Evolutionary conservation across 306 rosid genomes (phyloP).

Genomic region (Citrullus amarus): DNA sequence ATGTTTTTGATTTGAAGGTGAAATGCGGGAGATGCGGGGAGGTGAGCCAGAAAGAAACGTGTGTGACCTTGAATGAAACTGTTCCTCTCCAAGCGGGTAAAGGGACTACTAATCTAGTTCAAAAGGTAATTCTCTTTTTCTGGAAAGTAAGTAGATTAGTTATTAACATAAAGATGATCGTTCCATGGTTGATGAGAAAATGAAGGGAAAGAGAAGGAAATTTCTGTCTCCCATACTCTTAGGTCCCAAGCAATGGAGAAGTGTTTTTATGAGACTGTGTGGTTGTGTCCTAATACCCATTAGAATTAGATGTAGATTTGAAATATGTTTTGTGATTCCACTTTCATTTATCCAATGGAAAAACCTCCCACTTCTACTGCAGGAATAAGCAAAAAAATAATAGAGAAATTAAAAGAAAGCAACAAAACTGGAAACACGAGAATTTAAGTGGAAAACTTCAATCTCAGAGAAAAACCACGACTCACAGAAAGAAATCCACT

Average conservation of each 20-base stretch:
- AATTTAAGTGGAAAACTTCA: too few relatives aligned
- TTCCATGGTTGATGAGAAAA: slow-evolving; percentile 4
- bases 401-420: too few relatives aligned
- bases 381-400: too few relatives aligned
- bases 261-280: neutral
- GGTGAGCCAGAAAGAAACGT: slow-evolving; percentile 66
- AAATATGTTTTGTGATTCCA: neutral
- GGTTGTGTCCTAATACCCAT: neutral
- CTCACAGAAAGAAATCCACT: too few relatives aligned
- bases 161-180: neutral
- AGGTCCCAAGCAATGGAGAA: neutral
- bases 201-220: neutral
- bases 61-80: slow-evolving; percentile 52
- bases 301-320: neutral
- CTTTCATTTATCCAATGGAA: neutral
- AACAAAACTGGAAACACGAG: too few relatives aligned
- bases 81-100: slow-evolving; percentile 65
- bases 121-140: slow-evolving; percentile 39
- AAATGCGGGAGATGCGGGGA: slow-evolving; percentile 87
- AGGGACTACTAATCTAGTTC: slow-evolving; percentile 69
- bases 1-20: slow-evolving; percentile 22
- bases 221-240: neutral
- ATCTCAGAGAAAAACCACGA: too few relatives aligned
- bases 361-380: too few relatives aligned
- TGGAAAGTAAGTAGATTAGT: neutral